Conservation (phyloP, 306 rosid species). For the Lathyrus aphaca region DNA sequence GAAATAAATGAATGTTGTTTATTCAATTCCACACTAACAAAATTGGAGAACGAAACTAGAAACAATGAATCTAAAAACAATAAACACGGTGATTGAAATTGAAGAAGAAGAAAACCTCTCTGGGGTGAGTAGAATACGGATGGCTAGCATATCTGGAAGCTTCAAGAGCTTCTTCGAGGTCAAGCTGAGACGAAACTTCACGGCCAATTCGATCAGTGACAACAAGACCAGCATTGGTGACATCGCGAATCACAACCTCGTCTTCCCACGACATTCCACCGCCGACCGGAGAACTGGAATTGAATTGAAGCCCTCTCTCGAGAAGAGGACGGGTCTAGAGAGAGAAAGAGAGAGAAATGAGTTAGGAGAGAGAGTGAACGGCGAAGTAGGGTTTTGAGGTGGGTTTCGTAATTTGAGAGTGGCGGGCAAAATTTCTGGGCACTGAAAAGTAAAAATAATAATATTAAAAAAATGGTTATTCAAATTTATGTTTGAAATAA, state of each 20-base stretch:
- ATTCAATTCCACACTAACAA: too few species aligned
- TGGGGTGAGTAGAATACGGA: constrained; percentile 86
- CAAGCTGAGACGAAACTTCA: constrained; percentile 81
- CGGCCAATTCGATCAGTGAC: constrained; percentile 90
- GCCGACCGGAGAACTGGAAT: constrained; percentile 3
- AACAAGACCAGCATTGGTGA: constrained; percentile 75
- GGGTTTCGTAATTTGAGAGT: constrained; percentile 17
- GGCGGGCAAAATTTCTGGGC: constrained; percentile 19
- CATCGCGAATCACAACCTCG: constrained; percentile 80
- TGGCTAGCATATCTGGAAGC: constrained; percentile 90
- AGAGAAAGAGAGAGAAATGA: not conserved
- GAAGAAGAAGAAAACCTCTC: constrained; percentile 64
- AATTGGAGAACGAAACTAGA: not conserved
- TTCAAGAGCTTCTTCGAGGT: constrained; percentile 93
- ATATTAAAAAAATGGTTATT: not conserved
- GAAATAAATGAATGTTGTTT: not conserved
- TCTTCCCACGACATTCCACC: constrained; percentile 78
- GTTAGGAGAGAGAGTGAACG: not conserved
- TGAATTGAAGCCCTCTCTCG: constrained; percentile 11
- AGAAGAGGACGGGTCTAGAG: not conserved
- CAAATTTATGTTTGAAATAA: not conserved
- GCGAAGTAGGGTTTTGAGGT: constrained; percentile 23
- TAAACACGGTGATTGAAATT: not conserved
- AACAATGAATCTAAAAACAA: constrained; percentile 4
- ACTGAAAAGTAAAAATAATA: not conserved